Conservation (phyloP, 1,284 basidiomycete genomes). For the Microbotryum silenes-acaulis region DNA sequence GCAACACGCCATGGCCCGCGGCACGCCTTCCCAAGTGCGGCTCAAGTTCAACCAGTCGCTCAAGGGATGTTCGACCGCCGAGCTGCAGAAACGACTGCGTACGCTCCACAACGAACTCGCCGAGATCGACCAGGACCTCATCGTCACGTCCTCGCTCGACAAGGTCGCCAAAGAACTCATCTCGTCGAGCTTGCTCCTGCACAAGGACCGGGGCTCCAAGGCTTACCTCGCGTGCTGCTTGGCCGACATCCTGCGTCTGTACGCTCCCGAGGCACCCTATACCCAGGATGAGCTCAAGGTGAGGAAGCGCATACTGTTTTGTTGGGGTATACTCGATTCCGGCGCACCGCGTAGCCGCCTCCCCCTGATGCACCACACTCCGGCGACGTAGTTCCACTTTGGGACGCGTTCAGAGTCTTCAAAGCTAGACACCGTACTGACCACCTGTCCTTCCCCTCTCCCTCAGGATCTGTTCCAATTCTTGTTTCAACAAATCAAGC, state of each 20-base stretch:
- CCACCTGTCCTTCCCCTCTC: background rate
- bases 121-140: constrained; percentile 75
- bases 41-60: constrained; percentile 73
- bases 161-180: constrained; percentile 71
- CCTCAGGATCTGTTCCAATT: constrained; percentile 85
- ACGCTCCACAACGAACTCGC: constrained; percentile 71
- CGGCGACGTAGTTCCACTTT: background rate
- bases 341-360: too few relatives aligned
- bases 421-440: background rate
- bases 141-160: constrained; percentile 65
- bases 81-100: constrained; percentile 73
- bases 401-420: background rate
- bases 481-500: constrained; percentile 75
- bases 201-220: constrained; percentile 86
- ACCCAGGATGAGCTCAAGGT: constrained; percentile 67
- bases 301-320: constrained; percentile 13
- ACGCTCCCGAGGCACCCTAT: constrained; percentile 95
- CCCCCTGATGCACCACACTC: too few relatives aligned
- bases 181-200: constrained; percentile 68
- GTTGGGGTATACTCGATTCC: too few relatives aligned
- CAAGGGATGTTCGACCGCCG: constrained; percentile 51
- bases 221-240: constrained; percentile 89
- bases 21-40: constrained; percentile 22
- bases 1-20: background rate
- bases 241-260: constrained; percentile 84